A percentile compares a stretch with the other conserved stretches of the same genome.
phyloP scores from a whole-genome alignment of 2,329 filamentous ascomycete genomes.

The Berkeleyomyces basicola region DNA sequence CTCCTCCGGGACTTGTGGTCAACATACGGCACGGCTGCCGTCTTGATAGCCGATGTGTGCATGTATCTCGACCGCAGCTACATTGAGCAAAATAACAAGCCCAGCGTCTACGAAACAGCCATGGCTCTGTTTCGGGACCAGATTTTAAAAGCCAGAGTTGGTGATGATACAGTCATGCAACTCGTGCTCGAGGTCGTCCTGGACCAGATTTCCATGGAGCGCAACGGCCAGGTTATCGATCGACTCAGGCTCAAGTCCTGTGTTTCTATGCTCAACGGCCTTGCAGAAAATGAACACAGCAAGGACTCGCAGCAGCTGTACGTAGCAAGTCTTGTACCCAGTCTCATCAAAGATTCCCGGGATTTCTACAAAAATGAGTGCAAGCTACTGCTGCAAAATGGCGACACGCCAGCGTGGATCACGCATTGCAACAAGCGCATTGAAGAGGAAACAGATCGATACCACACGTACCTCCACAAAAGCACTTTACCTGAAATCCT shows the following conservation, averaged over 20 bases:
- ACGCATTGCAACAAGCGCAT: slow-evolving; percentile 58
- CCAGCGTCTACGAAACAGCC: slow-evolving; percentile 67
- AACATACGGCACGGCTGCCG: slow-evolving; percentile 82
- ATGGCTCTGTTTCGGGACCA: slow-evolving; percentile 82
- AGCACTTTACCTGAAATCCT: slow-evolving; percentile 58
- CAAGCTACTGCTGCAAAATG: slow-evolving; percentile 53
- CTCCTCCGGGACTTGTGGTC: slow-evolving; percentile 66
- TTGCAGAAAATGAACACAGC: slow-evolving; percentile 71
- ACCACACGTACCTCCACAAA: slow-evolving; percentile 61
- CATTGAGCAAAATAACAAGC: slow-evolving; percentile 49
- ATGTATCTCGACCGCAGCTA: slow-evolving; percentile 95
- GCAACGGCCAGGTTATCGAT: slow-evolving; percentile 78
- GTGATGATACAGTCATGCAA: slow-evolving; percentile 42
- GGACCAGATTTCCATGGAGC: slow-evolving; percentile 83
- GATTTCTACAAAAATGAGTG: slow-evolving; percentile 65
- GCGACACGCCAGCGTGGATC: slow-evolving; percentile 70
- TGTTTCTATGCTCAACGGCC: slow-evolving; percentile 72
- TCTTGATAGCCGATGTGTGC: slow-evolving; percentile 88
- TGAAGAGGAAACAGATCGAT: slow-evolving; percentile 65
- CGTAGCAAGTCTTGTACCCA: slow-evolving; percentile 62
- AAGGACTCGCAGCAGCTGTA: slow-evolving; percentile 70
- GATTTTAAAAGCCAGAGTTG: slow-evolving; percentile 49
- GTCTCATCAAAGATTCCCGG: slow-evolving; percentile 54
- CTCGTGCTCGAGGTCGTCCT: slow-evolving; percentile 70
- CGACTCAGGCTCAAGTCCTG: slow-evolving; percentile 66